phyloP scores from a whole-genome alignment of 371 early-diverging fungal genomes.

The Saksenaea oblongispora region DNA sequence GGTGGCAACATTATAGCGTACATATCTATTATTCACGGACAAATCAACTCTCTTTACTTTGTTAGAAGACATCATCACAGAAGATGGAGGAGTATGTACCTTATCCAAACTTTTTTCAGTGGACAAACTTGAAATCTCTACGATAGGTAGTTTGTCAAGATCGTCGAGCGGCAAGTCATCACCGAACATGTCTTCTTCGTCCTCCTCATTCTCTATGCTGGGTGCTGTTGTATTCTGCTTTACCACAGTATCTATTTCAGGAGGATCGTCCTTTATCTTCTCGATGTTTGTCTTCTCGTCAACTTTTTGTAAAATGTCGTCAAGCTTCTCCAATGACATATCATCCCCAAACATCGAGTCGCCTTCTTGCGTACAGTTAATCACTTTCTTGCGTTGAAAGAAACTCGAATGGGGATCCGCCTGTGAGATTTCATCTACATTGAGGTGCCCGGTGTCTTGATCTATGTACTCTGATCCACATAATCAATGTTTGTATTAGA shows the following conservation, averaged over 20 bases:
- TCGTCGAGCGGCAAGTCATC: slow-evolving; percentile 41
- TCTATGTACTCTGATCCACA: not conserved
- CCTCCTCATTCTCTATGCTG: not conserved
- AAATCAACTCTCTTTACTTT: not conserved
- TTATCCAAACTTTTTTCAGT: not conserved
- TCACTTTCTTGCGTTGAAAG: not conserved
- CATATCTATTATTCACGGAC: slow-evolving; percentile 3
- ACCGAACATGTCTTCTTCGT: slow-evolving; percentile 44
- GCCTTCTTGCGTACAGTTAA: not conserved
- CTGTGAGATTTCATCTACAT: not conserved
- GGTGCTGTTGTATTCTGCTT: not conserved
- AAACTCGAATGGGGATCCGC: slow-evolving; percentile 4
- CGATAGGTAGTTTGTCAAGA: slow-evolving; percentile 13
- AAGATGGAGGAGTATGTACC: not conserved
- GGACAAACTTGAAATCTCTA: not conserved
- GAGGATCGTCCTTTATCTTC: not conserved
- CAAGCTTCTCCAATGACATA: slow-evolving; percentile 15
- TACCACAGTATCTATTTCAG: not conserved
- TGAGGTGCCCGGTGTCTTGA: not conserved
- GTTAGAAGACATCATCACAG: not conserved
- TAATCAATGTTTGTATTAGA: not conserved
- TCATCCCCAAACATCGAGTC: slow-evolving; percentile 27
- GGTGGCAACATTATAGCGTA: slow-evolving; percentile 16
- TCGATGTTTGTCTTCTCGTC: not conserved
- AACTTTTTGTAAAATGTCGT: slow-evolving; percentile 3